These are phyloP conservation scores for Cryptomeria japonica DNA, from an alignment of 75 land plant species.

Conservation along the genomic window DNA sequence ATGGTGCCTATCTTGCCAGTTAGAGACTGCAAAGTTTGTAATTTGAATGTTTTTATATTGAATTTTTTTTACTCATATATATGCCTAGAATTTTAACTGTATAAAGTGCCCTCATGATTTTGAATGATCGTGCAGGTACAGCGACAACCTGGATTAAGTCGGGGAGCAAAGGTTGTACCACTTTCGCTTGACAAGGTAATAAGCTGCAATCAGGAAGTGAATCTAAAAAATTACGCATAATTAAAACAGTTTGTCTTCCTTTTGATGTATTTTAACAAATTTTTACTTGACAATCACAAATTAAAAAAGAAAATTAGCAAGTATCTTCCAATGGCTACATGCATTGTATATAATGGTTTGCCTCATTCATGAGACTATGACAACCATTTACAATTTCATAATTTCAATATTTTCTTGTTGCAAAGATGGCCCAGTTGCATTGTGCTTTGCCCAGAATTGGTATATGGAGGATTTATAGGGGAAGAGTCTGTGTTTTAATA, in stretches of 20 bases:
- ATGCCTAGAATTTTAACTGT: neutral
- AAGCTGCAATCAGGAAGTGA: neutral
- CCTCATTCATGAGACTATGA: neutral
- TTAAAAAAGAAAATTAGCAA: neutral
- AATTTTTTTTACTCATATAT: neutral
- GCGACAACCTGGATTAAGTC: constrained; percentile 68
- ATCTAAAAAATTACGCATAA: neutral
- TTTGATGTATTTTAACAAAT: constrained; percentile 5
- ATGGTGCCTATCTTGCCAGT: neutral
- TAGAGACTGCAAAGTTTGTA: neutral
- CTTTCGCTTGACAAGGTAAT: constrained; percentile 85
- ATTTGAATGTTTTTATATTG: neutral
- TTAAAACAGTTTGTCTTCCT: neutral
- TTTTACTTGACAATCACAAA: neutral
- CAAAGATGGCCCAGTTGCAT: neutral
- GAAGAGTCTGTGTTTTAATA: neutral
- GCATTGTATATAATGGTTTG: neutral
- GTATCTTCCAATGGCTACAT: neutral
- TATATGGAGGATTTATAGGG: neutral
- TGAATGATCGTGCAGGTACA: constrained; percentile 47
- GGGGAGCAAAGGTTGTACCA: constrained; percentile 74
- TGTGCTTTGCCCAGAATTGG: neutral
- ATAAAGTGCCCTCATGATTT: neutral
- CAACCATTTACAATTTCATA: neutral
- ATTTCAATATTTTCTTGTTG: constrained; percentile 6